Evolutionary conservation across 2,329 filamentous ascomycete species (phyloP).

Genomic region (Aspergillus niger): DNA sequence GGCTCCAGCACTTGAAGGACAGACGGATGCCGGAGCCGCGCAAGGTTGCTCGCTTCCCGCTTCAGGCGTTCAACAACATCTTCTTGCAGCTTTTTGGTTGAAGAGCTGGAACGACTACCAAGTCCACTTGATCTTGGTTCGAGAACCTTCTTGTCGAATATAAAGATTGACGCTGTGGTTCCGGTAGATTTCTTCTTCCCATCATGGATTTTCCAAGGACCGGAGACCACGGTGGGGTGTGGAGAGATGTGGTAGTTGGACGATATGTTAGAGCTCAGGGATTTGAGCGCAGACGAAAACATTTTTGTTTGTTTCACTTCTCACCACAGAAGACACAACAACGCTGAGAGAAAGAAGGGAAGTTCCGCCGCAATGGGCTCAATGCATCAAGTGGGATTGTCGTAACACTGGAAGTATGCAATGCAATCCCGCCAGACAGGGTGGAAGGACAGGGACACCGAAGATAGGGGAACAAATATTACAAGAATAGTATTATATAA

Average conservation of each 20-base stretch:
- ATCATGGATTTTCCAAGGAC: constrained; percentile 97
- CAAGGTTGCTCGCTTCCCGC: constrained; percentile 86
- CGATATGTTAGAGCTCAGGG: constrained; percentile 89
- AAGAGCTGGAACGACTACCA: constrained; percentile 62
- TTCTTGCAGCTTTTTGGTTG: constrained; percentile 75
- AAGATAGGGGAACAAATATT: neutral
- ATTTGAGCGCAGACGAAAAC: constrained; percentile 93
- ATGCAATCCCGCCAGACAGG: neutral
- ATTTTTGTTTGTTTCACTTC: constrained; percentile 54
- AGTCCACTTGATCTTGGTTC: constrained; percentile 68
- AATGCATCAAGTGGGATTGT: neutral
- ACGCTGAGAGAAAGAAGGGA: neutral
- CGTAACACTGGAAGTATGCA: neutral
- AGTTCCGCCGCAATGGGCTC: neutral
- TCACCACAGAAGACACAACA: neutral
- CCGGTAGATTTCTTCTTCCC: constrained; percentile 95
- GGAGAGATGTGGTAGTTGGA: constrained; percentile 84
- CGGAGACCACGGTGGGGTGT: constrained; percentile 74
- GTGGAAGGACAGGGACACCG: neutral
- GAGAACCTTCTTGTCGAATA: constrained; percentile 87
- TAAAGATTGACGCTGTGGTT: constrained; percentile 85
- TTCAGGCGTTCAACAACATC: constrained; percentile 89
- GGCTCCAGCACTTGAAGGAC: constrained; percentile 92
- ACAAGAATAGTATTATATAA: neutral
- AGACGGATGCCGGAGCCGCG: constrained; percentile 84